Evolutionary conservation across 2,329 filamentous ascomycete genomes (phyloP), one percentile per base, ranked within the genome.

Genomic region (Dothidotthia symphoricarpi): DNA sequence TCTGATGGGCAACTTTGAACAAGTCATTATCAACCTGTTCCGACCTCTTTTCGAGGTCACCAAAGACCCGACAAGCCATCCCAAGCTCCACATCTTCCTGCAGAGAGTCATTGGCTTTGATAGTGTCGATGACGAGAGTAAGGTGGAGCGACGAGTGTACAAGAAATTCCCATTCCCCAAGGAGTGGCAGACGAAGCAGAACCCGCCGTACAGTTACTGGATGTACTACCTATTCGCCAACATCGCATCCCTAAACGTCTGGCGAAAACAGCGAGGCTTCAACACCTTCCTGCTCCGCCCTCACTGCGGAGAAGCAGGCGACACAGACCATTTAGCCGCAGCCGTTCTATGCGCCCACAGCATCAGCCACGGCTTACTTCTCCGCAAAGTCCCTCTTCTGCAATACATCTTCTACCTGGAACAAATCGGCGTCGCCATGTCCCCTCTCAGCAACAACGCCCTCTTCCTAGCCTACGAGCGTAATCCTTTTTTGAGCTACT

Each of bases 191-290:
- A 89, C 88, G 1, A 89, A 86, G 57, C 90, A 97, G 67, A 98
- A 98, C 61, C 93, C 93, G 11, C 93, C 93, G 0, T 98, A 98
- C 71, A 96, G 86, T 64, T 98, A 98, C 70, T 98, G 93, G 93
- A 86, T 97, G 61, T 98, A 98, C 70, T 95, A 95, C 61, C 76
- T 97, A 36, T 97, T 93, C 60, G 83, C 93, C 47, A 98, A 98
- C 66, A 88, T 96, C 67, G 79, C 85, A 1, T 95, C 90, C 8
- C 76, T 98, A 54, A 98, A 98, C 63, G 80, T 85, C 41, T 96
- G 87, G 85, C 82, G 93, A 28, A 91, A 88, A 61, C 83, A 85
- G 61, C 83, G 91, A 34, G 90, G 90, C 1, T 96, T 97, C 76
- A 98, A 95, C 66, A 98, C 93, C 0, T 94, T 98, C 64, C 76